Percentiles rank a stretch among this genome's conserved stretches.
Conservation (phyloP, 306 rosid genomes). For the Rubus parviflorus region DNA sequence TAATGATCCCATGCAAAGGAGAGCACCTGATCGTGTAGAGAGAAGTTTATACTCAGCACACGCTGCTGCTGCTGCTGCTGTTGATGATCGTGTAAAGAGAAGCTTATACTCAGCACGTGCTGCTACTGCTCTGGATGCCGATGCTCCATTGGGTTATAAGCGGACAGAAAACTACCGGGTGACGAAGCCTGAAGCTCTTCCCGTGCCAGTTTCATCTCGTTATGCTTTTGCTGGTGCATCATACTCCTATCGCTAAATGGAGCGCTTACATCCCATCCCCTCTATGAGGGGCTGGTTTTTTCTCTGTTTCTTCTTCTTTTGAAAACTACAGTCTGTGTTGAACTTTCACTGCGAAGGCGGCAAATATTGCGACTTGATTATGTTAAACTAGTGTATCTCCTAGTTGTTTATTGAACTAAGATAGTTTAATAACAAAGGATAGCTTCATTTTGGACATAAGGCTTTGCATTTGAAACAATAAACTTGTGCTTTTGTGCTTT, state of each 20-base stretch:
- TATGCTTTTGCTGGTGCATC: conserved; percentile 69
- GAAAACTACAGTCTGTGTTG: background rate
- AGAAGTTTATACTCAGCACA: background rate
- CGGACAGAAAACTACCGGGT: conserved; percentile 29
- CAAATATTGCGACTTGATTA: background rate
- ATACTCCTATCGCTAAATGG: conserved; percentile 39
- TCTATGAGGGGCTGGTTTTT: background rate
- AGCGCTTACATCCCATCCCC: no score
- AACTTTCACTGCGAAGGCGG: background rate
- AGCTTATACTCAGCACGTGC: conserved; percentile 41
- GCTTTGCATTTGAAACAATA: no score
- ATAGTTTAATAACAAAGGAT: background rate
- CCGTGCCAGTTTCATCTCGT: conserved; percentile 59
- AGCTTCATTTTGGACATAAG: background rate
- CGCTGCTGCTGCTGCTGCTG: no score
- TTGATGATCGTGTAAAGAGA: no score
- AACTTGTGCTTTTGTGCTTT: no score
- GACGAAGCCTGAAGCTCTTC: conserved; percentile 30
- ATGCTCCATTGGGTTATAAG: conserved; percentile 41
- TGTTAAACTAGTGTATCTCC: background rate
- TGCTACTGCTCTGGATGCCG: conserved; percentile 30
- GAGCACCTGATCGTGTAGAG: conserved; percentile 43
- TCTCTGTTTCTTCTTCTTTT: background rate
- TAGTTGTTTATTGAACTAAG: background rate
- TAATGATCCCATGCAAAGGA: conserved; percentile 39